phyloP scores from a whole-genome alignment of 331 rosid genomes.

The Quercus lobata region DNA sequence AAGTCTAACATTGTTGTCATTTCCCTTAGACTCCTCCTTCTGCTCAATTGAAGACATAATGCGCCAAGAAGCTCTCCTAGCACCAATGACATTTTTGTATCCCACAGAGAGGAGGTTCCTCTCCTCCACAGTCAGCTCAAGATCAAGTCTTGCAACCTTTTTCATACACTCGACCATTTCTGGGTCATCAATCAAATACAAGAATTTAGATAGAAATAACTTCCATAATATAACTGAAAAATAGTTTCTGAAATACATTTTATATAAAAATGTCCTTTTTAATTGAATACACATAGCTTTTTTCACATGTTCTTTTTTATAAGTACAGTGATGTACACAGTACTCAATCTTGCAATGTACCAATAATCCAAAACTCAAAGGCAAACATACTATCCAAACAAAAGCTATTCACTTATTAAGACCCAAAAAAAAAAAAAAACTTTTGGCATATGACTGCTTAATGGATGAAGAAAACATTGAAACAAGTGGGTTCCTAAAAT shows the following conservation, averaged over 20 bases:
- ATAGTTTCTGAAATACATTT: background rate
- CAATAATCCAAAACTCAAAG: background rate
- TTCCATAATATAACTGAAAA: background rate
- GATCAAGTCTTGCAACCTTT: slow-evolving; percentile 82
- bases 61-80: slow-evolving; percentile 97
- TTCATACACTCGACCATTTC: slow-evolving; percentile 99
- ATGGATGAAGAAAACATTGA: background rate
- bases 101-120: slow-evolving; percentile 99
- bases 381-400: background rate
- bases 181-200: slow-evolving; percentile 27
- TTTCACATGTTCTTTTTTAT: background rate
- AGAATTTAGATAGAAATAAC: slow-evolving; percentile 6
- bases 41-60: slow-evolving; percentile 99
- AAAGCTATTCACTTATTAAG: background rate
- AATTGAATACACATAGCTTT: background rate
- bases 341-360: background rate
- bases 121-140: slow-evolving; percentile 94
- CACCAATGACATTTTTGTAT: slow-evolving; percentile 95
- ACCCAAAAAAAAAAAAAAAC: background rate
- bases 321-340: background rate
- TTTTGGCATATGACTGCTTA: background rate
- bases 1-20: slow-evolving; percentile 82
- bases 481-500: background rate
- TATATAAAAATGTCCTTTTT: background rate
- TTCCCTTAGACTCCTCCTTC: slow-evolving; percentile 94